Percentiles rank a stretch among this genome's conserved stretches.
These are phyloP conservation scores for Neoscytalidium dimidiatum DNA, from an alignment of 2,329 filamentous ascomycete genomes.

Conservation along the genomic window DNA sequence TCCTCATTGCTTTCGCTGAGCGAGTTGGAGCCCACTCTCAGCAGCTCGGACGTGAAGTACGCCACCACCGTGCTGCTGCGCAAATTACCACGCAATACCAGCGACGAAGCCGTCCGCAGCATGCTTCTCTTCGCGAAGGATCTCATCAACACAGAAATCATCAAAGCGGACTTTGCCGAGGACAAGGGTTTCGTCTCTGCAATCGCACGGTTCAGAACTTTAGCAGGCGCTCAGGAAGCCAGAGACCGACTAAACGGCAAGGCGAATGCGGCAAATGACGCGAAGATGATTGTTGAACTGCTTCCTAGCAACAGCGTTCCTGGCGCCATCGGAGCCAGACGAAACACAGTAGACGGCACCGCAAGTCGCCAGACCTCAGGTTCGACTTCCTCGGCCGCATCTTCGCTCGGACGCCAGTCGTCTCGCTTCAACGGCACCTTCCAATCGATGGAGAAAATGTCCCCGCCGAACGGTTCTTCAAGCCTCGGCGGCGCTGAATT, in stretches of 20 bases:
- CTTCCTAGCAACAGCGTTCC: constrained; percentile 23
- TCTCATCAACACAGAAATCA: constrained; percentile 60
- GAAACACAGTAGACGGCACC: constrained; percentile 57
- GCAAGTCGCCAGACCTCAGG: constrained; percentile 45
- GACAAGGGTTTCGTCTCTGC: constrained; percentile 60
- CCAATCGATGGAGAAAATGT: constrained; percentile 62
- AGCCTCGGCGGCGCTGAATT: constrained; percentile 60
- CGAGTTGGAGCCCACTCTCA: constrained; percentile 35
- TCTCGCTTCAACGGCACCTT: constrained; percentile 65
- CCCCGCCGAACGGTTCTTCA: constrained; percentile 59
- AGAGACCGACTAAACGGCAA: constrained; percentile 62
- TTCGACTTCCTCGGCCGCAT: constrained; percentile 50
- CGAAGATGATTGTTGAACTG: constrained; percentile 61
- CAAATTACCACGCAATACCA: constrained; percentile 61
- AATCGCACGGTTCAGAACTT: constrained; percentile 59
- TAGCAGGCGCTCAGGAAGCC: constrained; percentile 61
- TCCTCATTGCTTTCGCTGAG: constrained; percentile 37
- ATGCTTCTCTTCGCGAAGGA: constrained; percentile 68
- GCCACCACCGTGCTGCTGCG: constrained; percentile 55
- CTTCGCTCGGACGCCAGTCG: constrained; percentile 50
- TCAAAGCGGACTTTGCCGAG: constrained; percentile 54
- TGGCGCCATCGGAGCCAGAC: constrained; percentile 47
- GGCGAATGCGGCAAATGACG: constrained; percentile 61
- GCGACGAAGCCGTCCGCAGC: constrained; percentile 59
- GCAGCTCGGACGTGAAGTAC: constrained; percentile 22